These are phyloP conservation scores for Phytophthora colocasiae DNA, from an alignment of 352 stramenopile genomes.

Conservation along the genomic window DNA sequence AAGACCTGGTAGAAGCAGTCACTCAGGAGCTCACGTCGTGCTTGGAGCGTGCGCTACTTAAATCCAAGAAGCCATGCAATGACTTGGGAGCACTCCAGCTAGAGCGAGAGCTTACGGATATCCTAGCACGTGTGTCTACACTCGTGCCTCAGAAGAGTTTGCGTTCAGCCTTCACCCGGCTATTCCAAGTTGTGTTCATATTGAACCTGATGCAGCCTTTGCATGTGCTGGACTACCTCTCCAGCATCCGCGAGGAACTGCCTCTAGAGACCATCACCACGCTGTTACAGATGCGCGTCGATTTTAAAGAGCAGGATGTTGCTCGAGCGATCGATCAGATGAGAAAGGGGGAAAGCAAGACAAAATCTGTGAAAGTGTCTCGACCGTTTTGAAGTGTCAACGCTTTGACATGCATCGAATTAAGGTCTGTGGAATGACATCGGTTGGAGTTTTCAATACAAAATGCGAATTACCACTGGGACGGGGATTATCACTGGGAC, in stretches of 20 bases:
- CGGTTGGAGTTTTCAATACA: neutral
- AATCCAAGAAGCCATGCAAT: constrained; percentile 73
- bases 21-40: constrained; percentile 65
- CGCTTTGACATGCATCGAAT: no score
- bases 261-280: constrained; percentile 56
- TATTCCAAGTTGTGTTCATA: constrained; percentile 83
- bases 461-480: no score
- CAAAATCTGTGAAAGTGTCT: constrained; percentile 1
- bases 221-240: constrained; percentile 75
- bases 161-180: constrained; percentile 67
- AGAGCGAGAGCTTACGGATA: constrained; percentile 75
- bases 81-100: constrained; percentile 83
- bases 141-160: constrained; percentile 68
- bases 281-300: constrained; percentile 71
- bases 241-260: constrained; percentile 58
- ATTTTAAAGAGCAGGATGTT: constrained; percentile 70
- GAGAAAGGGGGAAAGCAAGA: constrained; percentile 23
- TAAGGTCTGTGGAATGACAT: neutral
- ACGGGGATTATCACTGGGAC: no score
- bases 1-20: constrained; percentile 70
- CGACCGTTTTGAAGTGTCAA: no score
- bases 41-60: constrained; percentile 61
- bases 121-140: constrained; percentile 57
- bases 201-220: constrained; percentile 81
- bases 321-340: constrained; percentile 46